Percentiles rank a stretch among this genome's conserved stretches.
These are phyloP conservation scores for Pisolithus orientalis DNA, from an alignment of 768 basidiomycete genomes.

Conservation along the genomic window DNA sequence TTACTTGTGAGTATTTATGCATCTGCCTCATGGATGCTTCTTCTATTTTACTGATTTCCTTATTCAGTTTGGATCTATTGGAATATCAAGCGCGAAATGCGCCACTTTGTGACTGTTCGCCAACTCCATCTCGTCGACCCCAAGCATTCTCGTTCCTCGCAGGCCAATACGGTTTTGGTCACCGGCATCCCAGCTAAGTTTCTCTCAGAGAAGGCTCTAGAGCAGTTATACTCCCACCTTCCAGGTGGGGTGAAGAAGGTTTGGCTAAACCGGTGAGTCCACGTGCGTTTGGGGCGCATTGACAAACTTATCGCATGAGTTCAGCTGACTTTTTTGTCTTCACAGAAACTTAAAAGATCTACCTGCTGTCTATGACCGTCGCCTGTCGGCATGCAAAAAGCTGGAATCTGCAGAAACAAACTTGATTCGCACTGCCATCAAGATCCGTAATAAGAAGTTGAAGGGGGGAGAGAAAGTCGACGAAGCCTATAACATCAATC, in stretches of 20 bases:
- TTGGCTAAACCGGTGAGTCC: constrained; percentile 78
- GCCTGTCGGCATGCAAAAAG: constrained; percentile 64
- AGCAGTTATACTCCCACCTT: constrained; percentile 66
- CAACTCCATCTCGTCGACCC: constrained; percentile 78
- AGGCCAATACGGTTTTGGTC: constrained; percentile 86
- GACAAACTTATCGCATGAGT: not conserved
- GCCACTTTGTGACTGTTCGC: constrained; percentile 69
- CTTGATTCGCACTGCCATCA: constrained; percentile 69
- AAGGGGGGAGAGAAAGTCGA: constrained; percentile 36
- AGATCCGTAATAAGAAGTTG: constrained; percentile 52
- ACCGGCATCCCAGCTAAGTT: constrained; percentile 82
- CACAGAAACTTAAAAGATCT: constrained; percentile 77
- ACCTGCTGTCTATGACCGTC: constrained; percentile 75
- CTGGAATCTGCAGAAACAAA: constrained; percentile 84
- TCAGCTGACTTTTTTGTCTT: not conserved
- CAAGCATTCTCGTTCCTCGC: constrained; percentile 67
- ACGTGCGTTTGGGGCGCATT: not conserved
- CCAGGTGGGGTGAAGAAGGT: constrained; percentile 89
- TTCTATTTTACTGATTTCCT: not conserved
- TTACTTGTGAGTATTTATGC: constrained; percentile 54
- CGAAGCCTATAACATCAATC: constrained; percentile 15
- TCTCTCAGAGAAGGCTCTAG: constrained; percentile 63
- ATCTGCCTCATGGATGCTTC: not conserved
- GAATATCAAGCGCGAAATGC: constrained; percentile 77
- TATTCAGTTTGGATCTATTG: constrained; percentile 75